Conservation (phyloP, 148 eudicot species). For the Rhododendron mucronatum region DNA sequence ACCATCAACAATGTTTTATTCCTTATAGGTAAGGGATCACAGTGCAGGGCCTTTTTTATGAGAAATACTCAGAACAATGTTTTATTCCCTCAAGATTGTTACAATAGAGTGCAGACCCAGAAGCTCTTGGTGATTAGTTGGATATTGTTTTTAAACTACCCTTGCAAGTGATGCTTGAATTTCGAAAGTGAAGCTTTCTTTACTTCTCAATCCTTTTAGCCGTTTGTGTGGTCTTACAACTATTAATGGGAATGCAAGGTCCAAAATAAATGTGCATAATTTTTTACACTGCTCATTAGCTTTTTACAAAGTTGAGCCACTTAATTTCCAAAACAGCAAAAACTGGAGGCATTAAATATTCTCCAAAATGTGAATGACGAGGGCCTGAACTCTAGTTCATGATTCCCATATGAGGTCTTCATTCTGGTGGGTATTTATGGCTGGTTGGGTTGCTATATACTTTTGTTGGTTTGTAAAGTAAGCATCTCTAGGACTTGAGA, state of each 20-base stretch:
- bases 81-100: too few relatives aligned
- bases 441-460: background rate
- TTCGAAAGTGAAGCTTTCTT: conserved; percentile 4
- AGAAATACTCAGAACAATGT: background rate
- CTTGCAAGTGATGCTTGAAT: background rate
- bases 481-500: background rate
- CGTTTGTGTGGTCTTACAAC: background rate
- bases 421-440: background rate
- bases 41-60: background rate
- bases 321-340: background rate
- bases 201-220: background rate
- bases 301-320: conserved; percentile 1
- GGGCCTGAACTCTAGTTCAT: background rate
- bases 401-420: background rate
- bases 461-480: background rate
- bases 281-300: background rate
- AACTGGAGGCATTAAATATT: background rate
- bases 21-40: background rate
- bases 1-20: background rate
- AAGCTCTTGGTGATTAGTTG: background rate
- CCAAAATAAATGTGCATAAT: background rate
- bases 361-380: background rate
- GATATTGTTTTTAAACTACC: background rate
- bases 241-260: background rate
- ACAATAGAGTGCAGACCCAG: background rate